Base-by-base conservation (phyloP, 768 basidiomycete genomes). In the Boletus huronensis region DNA sequence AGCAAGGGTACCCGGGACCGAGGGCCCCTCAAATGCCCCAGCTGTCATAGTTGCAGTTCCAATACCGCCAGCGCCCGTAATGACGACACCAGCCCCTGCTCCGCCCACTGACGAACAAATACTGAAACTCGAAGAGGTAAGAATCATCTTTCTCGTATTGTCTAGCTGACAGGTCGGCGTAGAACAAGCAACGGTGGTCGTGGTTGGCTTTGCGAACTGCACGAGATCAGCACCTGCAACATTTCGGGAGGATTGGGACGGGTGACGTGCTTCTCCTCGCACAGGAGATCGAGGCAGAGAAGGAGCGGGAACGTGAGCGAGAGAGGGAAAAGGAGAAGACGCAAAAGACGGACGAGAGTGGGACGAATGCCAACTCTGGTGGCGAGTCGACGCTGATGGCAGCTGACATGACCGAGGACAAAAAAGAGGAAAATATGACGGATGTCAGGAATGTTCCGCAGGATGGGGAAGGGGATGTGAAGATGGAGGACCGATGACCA, bases 131-230 rank as follows among this genome's bases (percentile, higher is more conserved):
- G 86, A 89, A 72, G 85, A 88, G 68, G 89, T 88, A 64, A 57
- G 54, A 17, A 31, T 21, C 2, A 2, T 28, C 1, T 32, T 23
- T 61, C 40, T 53, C n/a, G 9, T n/a, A 47, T 52, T 39, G 48
- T 45, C 29, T 49, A 41, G 32, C 53, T 66, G 58, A 54, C 49
- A 43, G n/a, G 21, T 47, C 32, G 60, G 42, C 54, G 19, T 64
- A 92, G 91, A 85, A 83, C 70, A 89, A 90, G 61, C 80, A 85
- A 57, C 81, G 87, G 3, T 82, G 84, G 78, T 75, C 88, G 6
- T 94, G 92, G 91, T 78, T 92, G 17, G 87, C 86, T 8, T 78
- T 93, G 54, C 87, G 91, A 19, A 79, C 82, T 39, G 83, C 88
- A 50, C 85, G 90, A 35, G 84, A 89, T 59, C 79, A 79, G 54